Base-by-base conservation (phyloP, 2,329 filamentous ascomycete species). In the Aureobasidium sp. region DNA sequence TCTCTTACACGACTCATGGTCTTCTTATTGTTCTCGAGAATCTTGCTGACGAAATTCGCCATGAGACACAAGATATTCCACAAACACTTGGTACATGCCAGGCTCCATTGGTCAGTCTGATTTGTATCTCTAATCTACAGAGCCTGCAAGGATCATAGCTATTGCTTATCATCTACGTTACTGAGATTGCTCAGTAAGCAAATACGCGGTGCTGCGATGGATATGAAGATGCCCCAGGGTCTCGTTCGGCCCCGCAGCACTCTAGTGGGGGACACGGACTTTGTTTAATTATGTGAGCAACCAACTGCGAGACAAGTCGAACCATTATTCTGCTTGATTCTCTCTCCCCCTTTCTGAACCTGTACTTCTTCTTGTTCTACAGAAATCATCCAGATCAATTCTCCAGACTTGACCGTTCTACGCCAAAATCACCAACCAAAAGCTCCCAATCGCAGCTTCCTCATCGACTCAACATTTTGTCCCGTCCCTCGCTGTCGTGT, bases 241-340 rank as follows among this genome's bases (percentile, higher is more conserved):
- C 47, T 49, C 47, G 4, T 57, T 57, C 53, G 53, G 52, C 52
- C 52, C 52, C 52, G 39, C 37, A 54, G 50, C 50, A 16, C 29
- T 42, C 39, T 55, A 34, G 39, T 44, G 39, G 41, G 45, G 53
- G 53, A 45, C 53, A 57, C 53, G 53, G 53, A 57, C 53, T 44
- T 27, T 44, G 53, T 57, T 45, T 57, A 57, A 57, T 57, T 57
- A 57, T 57, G 53, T 44, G 39, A 57, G 39, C 39, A 27, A 54
- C 16, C 47, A 50, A 36, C 47, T 50, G 47, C 47, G 47, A 50
- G 50, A 54, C 50, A 54, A 54, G 34, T 54, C 37, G 50, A 54
- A 54, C 37, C 50, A 54, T 54, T 54, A 39, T 52, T 52, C 50
- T 16, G 32, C 36, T 32, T 54, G 30, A 10, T 42, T 54, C 37